These are phyloP conservation scores for Auricularia cornea DNA, from an alignment of 768 basidiomycete species.

Conservation along the genomic window DNA sequence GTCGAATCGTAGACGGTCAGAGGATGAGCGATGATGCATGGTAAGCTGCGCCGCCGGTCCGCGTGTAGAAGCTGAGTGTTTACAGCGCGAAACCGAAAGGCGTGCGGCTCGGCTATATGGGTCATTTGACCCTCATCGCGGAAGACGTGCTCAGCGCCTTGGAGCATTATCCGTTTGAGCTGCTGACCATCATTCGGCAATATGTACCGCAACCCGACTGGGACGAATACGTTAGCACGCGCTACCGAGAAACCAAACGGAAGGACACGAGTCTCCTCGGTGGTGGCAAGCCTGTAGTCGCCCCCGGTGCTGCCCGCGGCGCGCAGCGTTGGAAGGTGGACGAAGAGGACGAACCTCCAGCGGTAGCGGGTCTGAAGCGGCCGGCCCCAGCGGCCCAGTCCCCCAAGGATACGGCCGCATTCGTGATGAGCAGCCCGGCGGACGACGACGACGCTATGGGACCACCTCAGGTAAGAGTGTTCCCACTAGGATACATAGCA, in stretches of 20 bases:
- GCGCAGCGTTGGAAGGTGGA: slow-evolving; percentile 59
- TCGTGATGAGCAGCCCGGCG: slow-evolving; percentile 38
- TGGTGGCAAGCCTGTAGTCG: slow-evolving; percentile 69
- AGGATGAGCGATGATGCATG: slow-evolving; percentile 66
- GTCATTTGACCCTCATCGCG: slow-evolving; percentile 88
- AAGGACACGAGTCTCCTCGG: slow-evolving; percentile 74
- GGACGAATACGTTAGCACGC: slow-evolving; percentile 82
- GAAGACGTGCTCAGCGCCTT: slow-evolving; percentile 91
- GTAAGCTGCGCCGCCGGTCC: slow-evolving; percentile 30
- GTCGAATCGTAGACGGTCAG: slow-evolving; percentile 83
- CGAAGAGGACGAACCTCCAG: slow-evolving; percentile 41
- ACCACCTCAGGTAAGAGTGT: slow-evolving; percentile 34
- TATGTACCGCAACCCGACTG: slow-evolving; percentile 73
- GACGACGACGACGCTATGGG: slow-evolving; percentile 37
- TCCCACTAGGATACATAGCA: not conserved
- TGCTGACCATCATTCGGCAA: slow-evolving; percentile 52
- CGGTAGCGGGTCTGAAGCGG: slow-evolving; percentile 35
- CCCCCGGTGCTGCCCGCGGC: slow-evolving; percentile 12
- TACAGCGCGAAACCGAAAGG: slow-evolving; percentile 62
- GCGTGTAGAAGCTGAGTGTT: not conserved
- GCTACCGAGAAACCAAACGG: slow-evolving; percentile 79
- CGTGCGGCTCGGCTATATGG: slow-evolving; percentile 89
- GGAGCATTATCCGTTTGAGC: slow-evolving; percentile 76
- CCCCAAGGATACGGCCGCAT: slow-evolving; percentile 52
- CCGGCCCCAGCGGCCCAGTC: slow-evolving; percentile 31